Evolutionary conservation across 208 protist species (phyloP).

Genomic region (Crithidia brevicula): DNA sequence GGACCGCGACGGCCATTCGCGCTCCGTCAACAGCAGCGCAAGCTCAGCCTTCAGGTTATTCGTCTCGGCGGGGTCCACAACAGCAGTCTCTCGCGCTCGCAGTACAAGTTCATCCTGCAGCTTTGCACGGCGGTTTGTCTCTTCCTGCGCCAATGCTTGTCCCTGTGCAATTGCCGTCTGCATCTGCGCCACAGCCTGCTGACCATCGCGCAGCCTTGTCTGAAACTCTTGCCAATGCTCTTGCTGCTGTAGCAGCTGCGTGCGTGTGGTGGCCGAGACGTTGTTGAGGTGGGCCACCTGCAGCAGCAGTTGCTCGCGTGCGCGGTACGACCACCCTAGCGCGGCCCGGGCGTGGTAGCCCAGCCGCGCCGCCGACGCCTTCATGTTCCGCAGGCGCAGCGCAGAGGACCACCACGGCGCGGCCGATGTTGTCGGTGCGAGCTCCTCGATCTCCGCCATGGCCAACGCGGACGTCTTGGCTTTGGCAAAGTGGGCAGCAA

Average conservation of each 20-base stretch:
- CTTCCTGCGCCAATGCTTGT: slow-evolving; percentile 38
- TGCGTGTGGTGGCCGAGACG: slow-evolving; percentile 38
- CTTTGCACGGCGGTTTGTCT: slow-evolving; percentile 28
- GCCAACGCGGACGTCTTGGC: slow-evolving; percentile 28
- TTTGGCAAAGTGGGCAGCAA: slow-evolving; percentile 26
- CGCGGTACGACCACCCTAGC: slow-evolving; percentile 48
- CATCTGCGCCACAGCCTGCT: slow-evolving; percentile 28
- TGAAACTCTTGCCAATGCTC: slow-evolving; percentile 54
- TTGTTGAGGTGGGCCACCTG: slow-evolving; percentile 59
- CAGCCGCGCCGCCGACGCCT: slow-evolving; percentile 53
- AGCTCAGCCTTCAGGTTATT: slow-evolving; percentile 55
- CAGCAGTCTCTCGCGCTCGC: slow-evolving; percentile 18
- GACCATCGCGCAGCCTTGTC: slow-evolving; percentile 22
- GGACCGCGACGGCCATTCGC: slow-evolving; percentile 42
- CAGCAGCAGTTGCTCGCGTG: slow-evolving; percentile 68
- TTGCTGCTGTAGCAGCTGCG: slow-evolving; percentile 62
- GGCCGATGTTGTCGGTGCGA: slow-evolving; percentile 29
- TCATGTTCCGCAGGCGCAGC: slow-evolving; percentile 71
- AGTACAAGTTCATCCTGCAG: slow-evolving; percentile 56
- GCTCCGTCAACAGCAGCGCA: slow-evolving; percentile 51
- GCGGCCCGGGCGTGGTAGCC: slow-evolving; percentile 75
- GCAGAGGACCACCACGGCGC: slow-evolving; percentile 80
- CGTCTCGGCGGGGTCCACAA: slow-evolving; percentile 28
- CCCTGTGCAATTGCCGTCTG: slow-evolving; percentile 38
- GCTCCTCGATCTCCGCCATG: slow-evolving; percentile 24